Evolutionary conservation across 2,329 filamentous ascomycete species (phyloP).

Genomic region (Ophiostoma ips): DNA sequence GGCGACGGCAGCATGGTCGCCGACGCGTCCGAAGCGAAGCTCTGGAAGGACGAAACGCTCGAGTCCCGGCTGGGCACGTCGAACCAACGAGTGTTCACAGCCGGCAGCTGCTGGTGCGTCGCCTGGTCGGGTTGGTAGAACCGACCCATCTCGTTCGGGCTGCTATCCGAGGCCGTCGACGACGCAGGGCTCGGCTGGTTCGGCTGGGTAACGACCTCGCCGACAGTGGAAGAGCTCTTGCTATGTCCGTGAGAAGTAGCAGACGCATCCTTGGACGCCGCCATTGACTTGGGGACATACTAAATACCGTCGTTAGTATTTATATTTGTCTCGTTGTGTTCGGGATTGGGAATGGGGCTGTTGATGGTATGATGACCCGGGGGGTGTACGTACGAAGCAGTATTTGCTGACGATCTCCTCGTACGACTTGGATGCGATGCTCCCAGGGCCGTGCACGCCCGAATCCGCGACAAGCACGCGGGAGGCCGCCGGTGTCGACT

Average conservation of each 20-base stretch:
- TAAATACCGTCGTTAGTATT: constrained; percentile 22
- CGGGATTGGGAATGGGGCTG: constrained; percentile 9
- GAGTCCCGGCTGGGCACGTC: constrained; percentile 26
- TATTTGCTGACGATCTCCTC: constrained; percentile 97
- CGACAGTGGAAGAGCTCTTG: constrained; percentile 25
- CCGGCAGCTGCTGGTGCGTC: constrained; percentile 4
- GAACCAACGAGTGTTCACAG: constrained; percentile 26
- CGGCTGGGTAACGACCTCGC: constrained; percentile 20
- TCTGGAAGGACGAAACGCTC: constrained; percentile 17
- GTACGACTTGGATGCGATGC: constrained; percentile 76
- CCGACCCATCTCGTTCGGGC: constrained; percentile 21
- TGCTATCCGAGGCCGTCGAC: constrained; percentile 25
- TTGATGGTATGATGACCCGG: constrained; percentile 13
- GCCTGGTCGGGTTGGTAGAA: constrained; percentile 18
- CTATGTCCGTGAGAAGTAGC: constrained; percentile 27
- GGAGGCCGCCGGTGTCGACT: constrained; percentile 1
- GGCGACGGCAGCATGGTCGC: background rate
- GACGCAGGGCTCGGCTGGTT: constrained; percentile 22
- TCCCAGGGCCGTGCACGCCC: constrained; percentile 25
- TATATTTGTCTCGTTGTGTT: constrained; percentile 23
- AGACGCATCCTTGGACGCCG: constrained; percentile 34
- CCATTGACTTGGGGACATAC: constrained; percentile 49
- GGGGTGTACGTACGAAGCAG: constrained; percentile 87
- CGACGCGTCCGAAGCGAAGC: background rate
- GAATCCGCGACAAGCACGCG: constrained; percentile 1